Conservation (phyloP, 2,329 filamentous ascomycete species). For the Penicillium sp. region DNA sequence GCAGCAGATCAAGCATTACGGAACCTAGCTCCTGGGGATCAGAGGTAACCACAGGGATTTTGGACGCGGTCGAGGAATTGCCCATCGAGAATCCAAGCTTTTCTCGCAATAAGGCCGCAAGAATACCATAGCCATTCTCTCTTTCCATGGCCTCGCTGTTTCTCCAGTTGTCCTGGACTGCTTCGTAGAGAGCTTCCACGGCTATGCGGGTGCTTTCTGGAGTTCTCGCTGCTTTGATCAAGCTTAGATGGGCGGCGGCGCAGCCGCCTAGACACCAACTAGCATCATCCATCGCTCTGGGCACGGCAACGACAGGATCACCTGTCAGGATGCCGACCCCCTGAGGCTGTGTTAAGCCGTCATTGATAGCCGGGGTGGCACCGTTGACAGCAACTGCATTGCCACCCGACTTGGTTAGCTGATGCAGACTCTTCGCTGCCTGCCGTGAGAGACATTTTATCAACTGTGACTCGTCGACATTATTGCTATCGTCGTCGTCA, state of each 20-base stretch:
- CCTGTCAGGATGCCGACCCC: slow-evolving; percentile 81
- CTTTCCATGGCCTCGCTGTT: slow-evolving; percentile 98
- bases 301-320: slow-evolving; percentile 74
- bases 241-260: slow-evolving; percentile 75
- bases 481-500: slow-evolving; percentile 73
- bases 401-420: slow-evolving; percentile 68
- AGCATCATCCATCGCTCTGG: slow-evolving; percentile 84
- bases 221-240: slow-evolving; percentile 73
- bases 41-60: slow-evolving; percentile 36
- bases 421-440: slow-evolving; percentile 65
- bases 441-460: slow-evolving; percentile 72
- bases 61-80: slow-evolving; percentile 41
- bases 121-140: slow-evolving; percentile 86
- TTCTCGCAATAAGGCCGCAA: slow-evolving; percentile 77
- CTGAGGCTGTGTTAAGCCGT: slow-evolving; percentile 76
- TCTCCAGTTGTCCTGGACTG: slow-evolving; percentile 87
- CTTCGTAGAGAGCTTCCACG: slow-evolving; percentile 79
- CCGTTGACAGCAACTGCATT: slow-evolving; percentile 83
- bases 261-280: slow-evolving; percentile 93
- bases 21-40: slow-evolving; percentile 49
- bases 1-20: slow-evolving; percentile 62
- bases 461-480: slow-evolving; percentile 68
- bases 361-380: slow-evolving; percentile 80
- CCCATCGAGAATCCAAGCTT: slow-evolving; percentile 57
- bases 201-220: slow-evolving; percentile 70